Evolutionary conservation across 202 grass and related monocot species (phyloP).

Genomic region (Cymbopogon flexuosus): DNA sequence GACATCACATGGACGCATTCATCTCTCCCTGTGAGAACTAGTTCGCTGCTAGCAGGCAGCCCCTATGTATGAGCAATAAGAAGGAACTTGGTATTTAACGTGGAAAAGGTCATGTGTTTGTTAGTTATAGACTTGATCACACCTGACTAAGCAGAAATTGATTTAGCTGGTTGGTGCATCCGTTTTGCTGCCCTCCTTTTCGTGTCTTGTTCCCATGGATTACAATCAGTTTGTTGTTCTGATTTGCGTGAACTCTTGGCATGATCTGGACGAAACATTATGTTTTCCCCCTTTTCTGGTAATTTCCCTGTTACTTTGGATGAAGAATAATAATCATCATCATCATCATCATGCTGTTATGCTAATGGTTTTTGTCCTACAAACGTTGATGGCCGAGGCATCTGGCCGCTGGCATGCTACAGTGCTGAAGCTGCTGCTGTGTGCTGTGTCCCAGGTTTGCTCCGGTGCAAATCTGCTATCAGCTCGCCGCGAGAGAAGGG

Average conservation of each 20-base stretch:
- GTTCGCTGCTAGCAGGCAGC: neutral
- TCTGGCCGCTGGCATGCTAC: neutral
- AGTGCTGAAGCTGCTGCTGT: neutral
- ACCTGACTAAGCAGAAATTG: neutral
- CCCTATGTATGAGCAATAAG: neutral
- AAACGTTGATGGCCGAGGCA: neutral
- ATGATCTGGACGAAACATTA: neutral
- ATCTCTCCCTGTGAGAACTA: neutral
- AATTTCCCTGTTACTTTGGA: neutral
- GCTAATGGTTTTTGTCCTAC: neutral
- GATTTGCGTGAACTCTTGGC: neutral
- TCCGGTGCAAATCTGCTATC: neutral
- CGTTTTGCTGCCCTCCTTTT: neutral
- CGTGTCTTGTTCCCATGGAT: neutral
- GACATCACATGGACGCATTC: neutral
- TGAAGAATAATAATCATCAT: too few relatives aligned
- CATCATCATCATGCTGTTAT: neutral
- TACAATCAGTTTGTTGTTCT: neutral
- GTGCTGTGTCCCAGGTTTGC: neutral
- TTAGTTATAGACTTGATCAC: neutral
- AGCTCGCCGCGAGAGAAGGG: slow-evolving; percentile 5
- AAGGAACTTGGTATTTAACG: neutral
- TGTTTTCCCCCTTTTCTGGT: neutral
- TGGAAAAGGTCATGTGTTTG: neutral
- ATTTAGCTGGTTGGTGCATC: neutral